phyloP scores from a whole-genome alignment of 805 yeast species.

The Saturnispora halmiae region DNA sequence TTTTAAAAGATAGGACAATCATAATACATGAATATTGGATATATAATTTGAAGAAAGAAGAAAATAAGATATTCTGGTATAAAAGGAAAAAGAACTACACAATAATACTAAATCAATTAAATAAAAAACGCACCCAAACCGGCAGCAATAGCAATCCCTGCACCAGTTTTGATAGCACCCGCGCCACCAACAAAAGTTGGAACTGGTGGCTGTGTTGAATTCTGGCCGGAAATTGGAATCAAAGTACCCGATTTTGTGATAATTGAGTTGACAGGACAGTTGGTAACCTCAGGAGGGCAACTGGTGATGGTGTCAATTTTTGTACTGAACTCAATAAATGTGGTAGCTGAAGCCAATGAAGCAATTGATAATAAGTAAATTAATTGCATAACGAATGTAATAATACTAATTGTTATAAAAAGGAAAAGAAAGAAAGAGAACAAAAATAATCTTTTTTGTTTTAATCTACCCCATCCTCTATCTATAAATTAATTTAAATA shows the following conservation, averaged over 20 bases:
- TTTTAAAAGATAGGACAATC: constrained; percentile 1
- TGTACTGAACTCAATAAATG: constrained; percentile 29
- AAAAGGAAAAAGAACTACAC: neutral
- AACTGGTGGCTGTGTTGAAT: constrained; percentile 13
- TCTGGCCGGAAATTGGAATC: neutral
- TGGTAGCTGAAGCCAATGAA: constrained; percentile 28
- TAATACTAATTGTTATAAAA: constrained; percentile 1
- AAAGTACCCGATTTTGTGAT: constrained; percentile 1
- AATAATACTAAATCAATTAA: constrained; percentile 13
- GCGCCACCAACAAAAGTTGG: constrained; percentile 10
- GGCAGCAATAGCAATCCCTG: constrained; percentile 26
- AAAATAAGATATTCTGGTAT: neutral
- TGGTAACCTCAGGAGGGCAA: constrained; percentile 31
- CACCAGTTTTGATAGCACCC: constrained; percentile 17
- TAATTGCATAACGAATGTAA: constrained; percentile 32
- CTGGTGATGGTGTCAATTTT: constrained; percentile 31
- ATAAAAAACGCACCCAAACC: constrained; percentile 26
- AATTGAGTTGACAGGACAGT: constrained; percentile 18
- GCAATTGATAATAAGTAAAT: constrained; percentile 29
- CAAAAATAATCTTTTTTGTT: too few relatives aligned
- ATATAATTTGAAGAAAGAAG: too few relatives aligned
- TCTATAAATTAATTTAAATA: neutral
- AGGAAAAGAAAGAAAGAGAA: neutral
- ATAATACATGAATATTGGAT: neutral
- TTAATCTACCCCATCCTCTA: neutral